A percentile compares a stretch with the other conserved stretches of the same genome.
phyloP scores from a whole-genome alignment of 345 rosid genomes.

The Eucalyptus tenuipes region DNA sequence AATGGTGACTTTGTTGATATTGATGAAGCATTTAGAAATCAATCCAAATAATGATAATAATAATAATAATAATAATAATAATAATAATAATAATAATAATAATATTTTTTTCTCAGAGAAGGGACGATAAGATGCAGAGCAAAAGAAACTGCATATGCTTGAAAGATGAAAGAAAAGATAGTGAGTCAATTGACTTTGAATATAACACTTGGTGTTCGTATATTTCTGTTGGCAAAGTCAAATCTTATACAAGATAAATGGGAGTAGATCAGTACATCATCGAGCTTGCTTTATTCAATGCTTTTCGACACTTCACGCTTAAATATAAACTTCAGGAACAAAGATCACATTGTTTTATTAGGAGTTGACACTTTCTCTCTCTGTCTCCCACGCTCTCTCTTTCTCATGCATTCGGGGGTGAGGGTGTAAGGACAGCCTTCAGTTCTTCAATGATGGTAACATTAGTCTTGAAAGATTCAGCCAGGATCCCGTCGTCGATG shows the following conservation, averaged over 20 bases:
- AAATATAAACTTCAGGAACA: background rate
- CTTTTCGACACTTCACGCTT: background rate
- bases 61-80: too few relatives aligned
- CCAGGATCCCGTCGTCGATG: constrained; percentile 3
- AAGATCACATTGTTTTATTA: background rate
- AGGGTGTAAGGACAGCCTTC: background rate
- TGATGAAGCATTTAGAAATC: background rate
- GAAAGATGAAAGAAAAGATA: background rate
- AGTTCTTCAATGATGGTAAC: background rate
- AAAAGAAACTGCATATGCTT: background rate
- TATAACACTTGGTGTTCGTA: background rate
- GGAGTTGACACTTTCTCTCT: background rate
- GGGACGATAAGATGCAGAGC: background rate
- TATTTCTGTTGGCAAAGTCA: background rate
- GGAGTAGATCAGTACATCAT: background rate
- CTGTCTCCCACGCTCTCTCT: background rate
- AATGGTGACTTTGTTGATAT: background rate
- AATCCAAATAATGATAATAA: background rate
- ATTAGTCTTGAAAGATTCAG: constrained; percentile 10
- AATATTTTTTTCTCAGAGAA: background rate
- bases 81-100: too few relatives aligned
- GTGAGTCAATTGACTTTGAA: background rate
- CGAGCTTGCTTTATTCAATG: background rate
- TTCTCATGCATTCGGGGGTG: background rate
- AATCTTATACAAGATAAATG: background rate